Evolutionary conservation across 1,284 basidiomycete genomes (phyloP).

Genomic region (Trichosporon sp.): DNA sequence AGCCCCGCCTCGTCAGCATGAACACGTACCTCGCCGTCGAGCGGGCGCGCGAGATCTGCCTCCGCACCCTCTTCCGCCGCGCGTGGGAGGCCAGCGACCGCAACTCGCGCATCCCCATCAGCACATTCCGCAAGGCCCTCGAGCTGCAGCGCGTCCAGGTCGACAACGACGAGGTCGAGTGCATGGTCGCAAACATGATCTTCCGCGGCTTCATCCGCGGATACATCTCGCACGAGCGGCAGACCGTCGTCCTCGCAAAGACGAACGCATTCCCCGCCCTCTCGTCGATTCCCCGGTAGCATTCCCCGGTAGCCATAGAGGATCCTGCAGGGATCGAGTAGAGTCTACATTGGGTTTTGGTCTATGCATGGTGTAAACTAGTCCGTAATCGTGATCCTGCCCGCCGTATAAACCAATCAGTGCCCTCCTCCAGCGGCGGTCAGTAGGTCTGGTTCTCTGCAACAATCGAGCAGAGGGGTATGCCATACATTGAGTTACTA

Average conservation of each 20-base stretch:
- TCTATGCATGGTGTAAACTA: background rate
- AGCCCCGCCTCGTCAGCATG: constrained; percentile 70
- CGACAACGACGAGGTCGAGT: constrained; percentile 78
- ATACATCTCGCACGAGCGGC: constrained; percentile 92
- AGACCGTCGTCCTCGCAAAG: constrained; percentile 82
- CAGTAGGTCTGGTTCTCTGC: too few relatives aligned
- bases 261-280: constrained; percentile 71
- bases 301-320: background rate
- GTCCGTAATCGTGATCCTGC: too few relatives aligned
- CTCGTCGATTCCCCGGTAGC: constrained; percentile 29
- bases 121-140: constrained; percentile 69
- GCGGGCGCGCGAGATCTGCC: constrained; percentile 76
- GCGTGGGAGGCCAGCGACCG: constrained; percentile 78
- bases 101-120: constrained; percentile 68
- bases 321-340: background rate
- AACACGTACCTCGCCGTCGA: constrained; percentile 84
- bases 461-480: background rate
- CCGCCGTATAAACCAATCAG: too few relatives aligned
- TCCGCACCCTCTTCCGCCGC: constrained; percentile 77
- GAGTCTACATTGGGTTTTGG: background rate
- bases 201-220: constrained; percentile 87
- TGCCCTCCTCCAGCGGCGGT: too few relatives aligned
- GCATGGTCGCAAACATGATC: constrained; percentile 88
- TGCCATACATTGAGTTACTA: constrained; percentile 17
- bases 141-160: constrained; percentile 58